Evolutionary conservation across 176 grass and related monocot species (phyloP).

Genomic region (Raddia guianensis): DNA sequence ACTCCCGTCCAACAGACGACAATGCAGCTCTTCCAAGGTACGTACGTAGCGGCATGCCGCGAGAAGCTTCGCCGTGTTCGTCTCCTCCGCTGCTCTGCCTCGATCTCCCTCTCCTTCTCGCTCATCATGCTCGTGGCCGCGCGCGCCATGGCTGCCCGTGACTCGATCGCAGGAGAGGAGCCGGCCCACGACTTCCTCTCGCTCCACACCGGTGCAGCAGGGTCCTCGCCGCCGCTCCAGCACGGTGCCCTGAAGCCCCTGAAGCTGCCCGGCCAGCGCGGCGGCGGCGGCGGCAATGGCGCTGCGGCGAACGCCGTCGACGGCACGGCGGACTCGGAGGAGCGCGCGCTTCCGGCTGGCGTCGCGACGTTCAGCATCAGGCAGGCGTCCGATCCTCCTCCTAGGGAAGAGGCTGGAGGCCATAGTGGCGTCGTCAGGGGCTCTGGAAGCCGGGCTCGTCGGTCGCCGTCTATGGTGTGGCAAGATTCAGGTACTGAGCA

Average conservation of each 20-base stretch:
- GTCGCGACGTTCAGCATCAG: slow-evolving; percentile 84
- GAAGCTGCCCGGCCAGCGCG: slow-evolving; percentile 34
- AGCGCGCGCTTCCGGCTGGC: slow-evolving; percentile 68
- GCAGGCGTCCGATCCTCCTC: slow-evolving; percentile 35
- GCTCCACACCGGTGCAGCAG: slow-evolving; percentile 56
- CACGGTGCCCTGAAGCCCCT: slow-evolving; percentile 48
- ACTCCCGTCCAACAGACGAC: not conserved
- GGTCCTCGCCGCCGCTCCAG: slow-evolving; percentile 56
- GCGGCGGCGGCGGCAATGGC: not conserved
- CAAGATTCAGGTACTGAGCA: slow-evolving; percentile 50
- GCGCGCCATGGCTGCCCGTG: not conserved
- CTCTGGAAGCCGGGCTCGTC: slow-evolving; percentile 6
- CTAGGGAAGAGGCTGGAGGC: not conserved
- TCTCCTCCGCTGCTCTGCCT: not conserved
- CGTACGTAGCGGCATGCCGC: not conserved
- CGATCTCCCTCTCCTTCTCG: not conserved
- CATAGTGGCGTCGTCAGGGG: slow-evolving; percentile 22
- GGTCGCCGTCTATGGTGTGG: slow-evolving; percentile 53
- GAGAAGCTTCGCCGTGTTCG: not conserved
- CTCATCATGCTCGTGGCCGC: slow-evolving; percentile 3
- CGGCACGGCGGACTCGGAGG: slow-evolving; percentile 24
- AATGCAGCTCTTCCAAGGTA: slow-evolving; percentile 68
- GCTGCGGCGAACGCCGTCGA: not conserved
- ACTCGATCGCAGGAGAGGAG: slow-evolving; percentile 64
- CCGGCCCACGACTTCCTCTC: slow-evolving; percentile 79